phyloP scores from a whole-genome alignment of 2,329 filamentous ascomycete species.

The Lecanosticta acicola region DNA sequence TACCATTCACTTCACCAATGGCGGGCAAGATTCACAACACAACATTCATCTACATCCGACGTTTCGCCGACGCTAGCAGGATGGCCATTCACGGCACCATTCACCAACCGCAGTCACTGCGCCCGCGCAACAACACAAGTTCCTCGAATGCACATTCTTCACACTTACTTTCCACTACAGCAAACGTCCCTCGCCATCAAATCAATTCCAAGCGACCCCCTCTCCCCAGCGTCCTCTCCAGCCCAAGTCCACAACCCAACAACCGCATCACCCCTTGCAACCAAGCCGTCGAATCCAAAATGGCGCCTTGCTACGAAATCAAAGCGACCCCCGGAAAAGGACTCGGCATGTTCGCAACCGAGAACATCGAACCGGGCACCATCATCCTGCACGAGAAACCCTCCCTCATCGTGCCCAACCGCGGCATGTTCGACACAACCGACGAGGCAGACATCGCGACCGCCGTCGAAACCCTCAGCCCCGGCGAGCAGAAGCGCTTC shows the following conservation, averaged over 20 bases:
- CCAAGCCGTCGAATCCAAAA: not conserved
- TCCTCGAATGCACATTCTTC: no score
- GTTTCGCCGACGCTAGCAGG: no score
- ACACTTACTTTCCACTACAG: no score
- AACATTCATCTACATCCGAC: no score
- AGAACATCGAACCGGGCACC: not conserved
- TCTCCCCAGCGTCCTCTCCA: no score
- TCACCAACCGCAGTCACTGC: no score
- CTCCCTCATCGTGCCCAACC: not conserved
- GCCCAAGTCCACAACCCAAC: not conserved
- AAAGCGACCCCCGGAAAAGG: not conserved
- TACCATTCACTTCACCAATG: no score
- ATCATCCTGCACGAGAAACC: not conserved
- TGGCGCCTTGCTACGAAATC: not conserved
- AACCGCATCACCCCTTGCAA: not conserved
- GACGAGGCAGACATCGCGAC: not conserved
- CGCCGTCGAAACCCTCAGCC: not conserved
- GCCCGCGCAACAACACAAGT: no score
- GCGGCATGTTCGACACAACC: not conserved
- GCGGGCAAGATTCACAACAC: no score
- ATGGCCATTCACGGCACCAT: no score
- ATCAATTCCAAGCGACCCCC: not conserved
- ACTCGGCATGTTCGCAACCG: slow-evolving; percentile 1
- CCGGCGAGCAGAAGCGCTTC: not conserved
- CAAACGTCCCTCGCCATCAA: no score